phyloP scores from a whole-genome alignment of 2,329 filamentous ascomycete species.

The Fusarium camptoceras region DNA sequence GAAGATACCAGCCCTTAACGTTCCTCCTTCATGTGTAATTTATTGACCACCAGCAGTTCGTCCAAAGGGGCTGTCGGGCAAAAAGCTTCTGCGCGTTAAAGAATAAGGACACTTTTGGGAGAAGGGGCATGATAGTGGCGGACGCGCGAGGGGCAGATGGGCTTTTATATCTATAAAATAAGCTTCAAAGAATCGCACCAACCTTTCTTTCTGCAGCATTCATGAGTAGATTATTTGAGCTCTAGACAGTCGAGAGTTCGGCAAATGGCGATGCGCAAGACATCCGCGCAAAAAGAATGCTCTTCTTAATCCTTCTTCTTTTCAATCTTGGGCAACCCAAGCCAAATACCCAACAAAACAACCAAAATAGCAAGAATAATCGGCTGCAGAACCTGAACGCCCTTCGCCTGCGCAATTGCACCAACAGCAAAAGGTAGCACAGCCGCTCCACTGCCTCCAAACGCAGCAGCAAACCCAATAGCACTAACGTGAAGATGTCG shows the following conservation, averaged over 20 bases:
- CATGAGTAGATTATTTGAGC: neutral
- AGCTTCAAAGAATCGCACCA: neutral
- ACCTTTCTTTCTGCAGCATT: neutral
- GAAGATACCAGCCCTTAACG: too few species aligned
- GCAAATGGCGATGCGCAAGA: neutral
- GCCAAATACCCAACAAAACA: slow-evolving; percentile 59
- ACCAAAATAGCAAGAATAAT: slow-evolving; percentile 64
- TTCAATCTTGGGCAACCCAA: slow-evolving; percentile 56
- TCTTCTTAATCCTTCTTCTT: slow-evolving; percentile 53
- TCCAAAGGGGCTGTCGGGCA: too few species aligned
- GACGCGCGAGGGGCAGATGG: neutral
- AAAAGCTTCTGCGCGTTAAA: too few species aligned
- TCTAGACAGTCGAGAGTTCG: neutral
- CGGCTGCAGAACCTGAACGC: slow-evolving; percentile 68
- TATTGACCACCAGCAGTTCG: too few species aligned
- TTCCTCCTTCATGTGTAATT: too few species aligned
- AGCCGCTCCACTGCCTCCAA: slow-evolving; percentile 79
- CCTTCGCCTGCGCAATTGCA: slow-evolving; percentile 69
- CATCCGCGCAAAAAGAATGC: too few species aligned
- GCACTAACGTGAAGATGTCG: slow-evolving; percentile 77
- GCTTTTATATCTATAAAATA: neutral
- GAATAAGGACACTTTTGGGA: too few species aligned
- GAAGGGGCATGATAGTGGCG: too few species aligned
- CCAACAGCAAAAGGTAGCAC: slow-evolving; percentile 74
- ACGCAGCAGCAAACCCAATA: slow-evolving; percentile 81